These are phyloP conservation scores for Stentor coeruleus DNA, from an alignment of 73 alveolate species.

Conservation along the genomic window DNA sequence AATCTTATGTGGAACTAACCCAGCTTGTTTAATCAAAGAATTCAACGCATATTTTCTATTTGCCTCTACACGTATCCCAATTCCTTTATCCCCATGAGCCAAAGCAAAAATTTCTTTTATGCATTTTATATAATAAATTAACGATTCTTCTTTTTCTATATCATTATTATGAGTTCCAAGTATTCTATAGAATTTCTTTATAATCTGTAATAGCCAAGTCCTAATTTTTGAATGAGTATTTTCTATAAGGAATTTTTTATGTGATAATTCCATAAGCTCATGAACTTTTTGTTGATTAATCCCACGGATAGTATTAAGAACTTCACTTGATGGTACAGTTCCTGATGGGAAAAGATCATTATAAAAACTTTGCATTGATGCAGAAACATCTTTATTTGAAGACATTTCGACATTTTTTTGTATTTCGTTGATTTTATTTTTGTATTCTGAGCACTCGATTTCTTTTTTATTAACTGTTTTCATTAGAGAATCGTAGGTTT, in stretches of 20 bases:
- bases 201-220: not conserved
- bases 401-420: not conserved
- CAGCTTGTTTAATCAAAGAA: not conserved
- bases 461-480: not conserved
- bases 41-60: not conserved
- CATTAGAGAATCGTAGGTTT: conserved; percentile 9
- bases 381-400: too few species aligned
- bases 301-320: not conserved
- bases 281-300: too few species aligned
- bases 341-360: too few species aligned
- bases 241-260: not conserved
- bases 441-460: not conserved
- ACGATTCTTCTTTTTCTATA: not conserved
- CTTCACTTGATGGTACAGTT: not conserved
- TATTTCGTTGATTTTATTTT: not conserved
- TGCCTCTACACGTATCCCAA: not conserved
- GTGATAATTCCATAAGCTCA: not conserved
- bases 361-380: too few species aligned
- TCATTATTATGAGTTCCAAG: not conserved
- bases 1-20: not conserved
- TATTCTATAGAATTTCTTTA: too few species aligned
- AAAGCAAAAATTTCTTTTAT: too few species aligned
- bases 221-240: not conserved
- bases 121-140: not conserved
- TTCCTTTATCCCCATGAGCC: not conserved